Conservation (phyloP, 192 early-diverging fungal genomes). For the Coemansia sp. region DNA sequence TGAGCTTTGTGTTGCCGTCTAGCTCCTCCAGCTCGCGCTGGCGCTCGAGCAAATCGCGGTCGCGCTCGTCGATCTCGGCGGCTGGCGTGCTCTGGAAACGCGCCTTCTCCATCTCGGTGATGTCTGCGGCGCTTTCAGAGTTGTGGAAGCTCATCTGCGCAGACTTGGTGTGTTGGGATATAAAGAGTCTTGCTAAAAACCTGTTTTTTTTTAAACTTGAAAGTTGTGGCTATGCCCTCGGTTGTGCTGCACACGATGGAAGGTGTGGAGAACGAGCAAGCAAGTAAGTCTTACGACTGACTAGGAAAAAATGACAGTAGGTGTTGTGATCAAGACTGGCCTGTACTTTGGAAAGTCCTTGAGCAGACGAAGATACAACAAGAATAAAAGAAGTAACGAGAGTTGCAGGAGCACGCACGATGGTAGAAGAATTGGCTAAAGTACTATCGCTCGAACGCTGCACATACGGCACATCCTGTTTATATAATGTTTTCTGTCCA, state of each 20-base stretch:
- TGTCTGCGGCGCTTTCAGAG: slow-evolving; percentile 27
- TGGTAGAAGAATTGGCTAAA: slow-evolving; percentile 10
- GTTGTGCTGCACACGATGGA: no score
- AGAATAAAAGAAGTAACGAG: slow-evolving; percentile 5
- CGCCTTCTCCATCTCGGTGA: slow-evolving; percentile 32
- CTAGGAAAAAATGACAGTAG: no score
- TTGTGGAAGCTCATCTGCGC: slow-evolving; percentile 35
- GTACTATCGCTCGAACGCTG: background rate
- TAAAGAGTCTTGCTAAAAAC: no score
- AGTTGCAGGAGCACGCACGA: slow-evolving; percentile 16
- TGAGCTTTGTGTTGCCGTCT: slow-evolving; percentile 60
- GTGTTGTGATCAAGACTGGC: no score
- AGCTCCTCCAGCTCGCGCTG: slow-evolving; percentile 47
- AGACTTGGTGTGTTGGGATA: no score
- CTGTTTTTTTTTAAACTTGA: background rate
- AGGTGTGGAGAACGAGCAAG: no score
- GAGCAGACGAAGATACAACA: background rate
- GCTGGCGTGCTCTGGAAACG: background rate
- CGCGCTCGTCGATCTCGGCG: slow-evolving; percentile 34
- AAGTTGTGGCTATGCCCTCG: no score
- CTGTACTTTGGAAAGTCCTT: no score
- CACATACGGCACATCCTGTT: background rate
- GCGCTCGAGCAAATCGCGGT: slow-evolving; percentile 42
- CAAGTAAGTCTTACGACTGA: no score
- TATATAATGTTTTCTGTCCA: background rate